Evolutionary conservation across 1,284 basidiomycete species (phyloP), one percentile per base, ranked within the genome.

Genomic region (Pascua guehoae): DNA sequence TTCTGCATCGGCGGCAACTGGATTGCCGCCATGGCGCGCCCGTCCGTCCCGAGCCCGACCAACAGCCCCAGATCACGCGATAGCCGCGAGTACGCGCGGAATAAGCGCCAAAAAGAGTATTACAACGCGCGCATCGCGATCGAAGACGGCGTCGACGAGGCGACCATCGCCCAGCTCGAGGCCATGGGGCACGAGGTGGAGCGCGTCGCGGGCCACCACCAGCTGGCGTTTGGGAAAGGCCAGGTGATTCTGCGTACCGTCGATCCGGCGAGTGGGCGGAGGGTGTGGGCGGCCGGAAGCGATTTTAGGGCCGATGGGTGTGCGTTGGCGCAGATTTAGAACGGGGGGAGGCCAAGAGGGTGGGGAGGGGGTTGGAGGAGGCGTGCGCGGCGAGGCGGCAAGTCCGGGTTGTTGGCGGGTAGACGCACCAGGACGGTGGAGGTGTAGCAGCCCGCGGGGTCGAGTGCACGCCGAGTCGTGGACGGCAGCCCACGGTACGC

Each of bases 111-210:
- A 15, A 71, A 70, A 8, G 71, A 71, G 10, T 81, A 85, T 2
- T 84, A 85, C 12, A 85, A 88, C 65, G 81, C 86, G 47, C 88
- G 88, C 66, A 86, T 96, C 1, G 91, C 87, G 70, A 84, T 96
- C 54, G 94, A 97, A 75, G 87, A 92, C 41, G 87, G 86, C 1
- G 86, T 96, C 54, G 59, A 83, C 8, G 69, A 78, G 37, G 80
- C 82, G 36, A 85, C 83, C 0, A 74, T 91, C n/a, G 69, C 79
- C 38, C 82, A 79, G 66, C 82, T 93, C 40, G 79, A 80, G 86
- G 85, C 76, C 37, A 91, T 95, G 88, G 93, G 93, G 0, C 93
- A 97, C 69, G 84, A 91, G 67, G 86, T 87, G 36, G 82, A 84
- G 51, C 61, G 79, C 2, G 81, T 68, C 42, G 53, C 60, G 42